Evolutionary conservation across 108 stramenopile species (phyloP), one percentile per base, ranked within the genome.

Genomic region (Fistulifera pelliculosa): DNA sequence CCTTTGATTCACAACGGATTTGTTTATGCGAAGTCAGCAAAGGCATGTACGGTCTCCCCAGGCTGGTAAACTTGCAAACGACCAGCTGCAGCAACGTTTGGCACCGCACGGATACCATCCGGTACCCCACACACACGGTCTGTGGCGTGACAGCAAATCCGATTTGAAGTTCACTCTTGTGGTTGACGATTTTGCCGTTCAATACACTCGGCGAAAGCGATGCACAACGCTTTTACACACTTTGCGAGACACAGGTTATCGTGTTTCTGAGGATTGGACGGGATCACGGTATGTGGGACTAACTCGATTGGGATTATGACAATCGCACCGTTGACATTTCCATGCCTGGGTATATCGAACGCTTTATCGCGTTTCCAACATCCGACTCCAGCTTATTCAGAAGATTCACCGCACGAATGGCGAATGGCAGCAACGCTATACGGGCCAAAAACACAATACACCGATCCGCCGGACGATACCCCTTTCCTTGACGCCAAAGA

Each of bases 31-130:
- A 65, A 61, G 55, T 68, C 47, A 1, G 26, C 8, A 48, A 58
- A 38, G 74, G 68, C 28, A 66, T 80, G 56, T 75, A 70, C 28
- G 79, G 79, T 27, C 61, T 80, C 18, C n/a, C n/a, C n/a, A n/a
- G n/a, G 72, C 77, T 1, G 77, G 71, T 2, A 61, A 47, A 14
- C 41, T 80, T 6, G 79, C 70, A 16, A 54, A 74, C 44, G 60
- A 79, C 39, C 58, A 49, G 27, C 73, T 76, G 12, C 8, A 22
- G 7, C 27, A 52, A 16, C 27, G n/a, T 19, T 24, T 67, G 2
- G 51, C 23, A 4, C 13, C 41, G 4, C 27, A 38, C 13, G 66
- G 66, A 2, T 67, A 67, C 44, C 1, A 6, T 35, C 58, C 22
- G 11, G 11, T 19, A 13, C 7, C n/a, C 22, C 60, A 54, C 52